Evolutionary conservation across 164 flowering plant genomes (phyloP).

Genomic region (grape (Vitis vinifera)): ASM3070453v1 NC_081805.1:6188001-6188500

Average conservation of each 20-base stretch:
- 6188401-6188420: conserved; percentile 74
- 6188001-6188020: conserved; percentile 59
- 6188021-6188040: conserved; percentile 64
- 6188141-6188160: conserved; percentile 67
- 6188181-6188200: conserved; percentile 77
- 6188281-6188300: conserved; percentile 68
- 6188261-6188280: conserved; percentile 66
- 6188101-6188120: conserved; percentile 74
- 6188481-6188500: conserved; percentile 69
- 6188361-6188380: conserved; percentile 47
- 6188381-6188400: conserved; percentile 55
- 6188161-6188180: conserved; percentile 73
- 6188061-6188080: conserved; percentile 66
- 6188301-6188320: conserved; percentile 66
- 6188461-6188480: conserved; percentile 70
- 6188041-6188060: conserved; percentile 67
- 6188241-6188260: conserved; percentile 61
- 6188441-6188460: conserved; percentile 40
- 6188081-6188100: conserved; percentile 64
- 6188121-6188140: conserved; percentile 86
- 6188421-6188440: conserved; percentile 56
- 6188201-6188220: conserved; percentile 72
- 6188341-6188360: conserved; percentile 78
- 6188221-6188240: conserved; percentile 49
- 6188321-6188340: conserved; percentile 61